Base-by-base conservation (phyloP, 441 rosid species). In the Pelargonium myrrhifolium region DNA sequence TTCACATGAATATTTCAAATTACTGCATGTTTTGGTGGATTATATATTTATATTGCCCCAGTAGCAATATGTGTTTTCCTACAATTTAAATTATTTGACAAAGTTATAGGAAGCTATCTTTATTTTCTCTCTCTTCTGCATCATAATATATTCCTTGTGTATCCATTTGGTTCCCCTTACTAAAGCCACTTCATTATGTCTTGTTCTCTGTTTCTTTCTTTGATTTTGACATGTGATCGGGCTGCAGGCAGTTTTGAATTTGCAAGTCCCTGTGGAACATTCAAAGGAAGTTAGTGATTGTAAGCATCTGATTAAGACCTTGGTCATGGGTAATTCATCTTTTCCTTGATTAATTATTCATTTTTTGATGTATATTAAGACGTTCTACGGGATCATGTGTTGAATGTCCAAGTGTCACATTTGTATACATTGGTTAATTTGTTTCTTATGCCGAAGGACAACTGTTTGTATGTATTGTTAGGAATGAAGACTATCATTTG, bases 401-500 rank as follows among this genome's bases (percentile, higher is more conserved):
- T 21, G 11, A 4, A 43, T 65, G 43, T 39, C 12, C 28, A 49
- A 39, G 65, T 65, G 69, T 18, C 12, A 40, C 6, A 63, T 39
- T 53, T 64, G 43, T 69, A 68, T 65, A 26, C 9, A 10, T 66
- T 62, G 28, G 11, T 60, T 59, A 60, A 22, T 2, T 39, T 40
- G 21, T 63, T 20, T 40, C 64, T 47, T 63, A 10, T 60, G 56
- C 70, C 61, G n/a, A 17, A 68, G 47, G 65, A 73, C 75, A 56
- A 64, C 70, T 71, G 49, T 61, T 55, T 65, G 75, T 61, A 69
- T 71, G 55, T 65, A 17, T 73, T 79, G 62, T 73, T 81, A 95
- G 99, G 99, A 81, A 95, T 95, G 97, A 95, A 95, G 83, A 92
- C 98, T 71, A 92, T 95, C 60, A 75, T 90, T 69, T 95, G 99